A percentile compares a stretch with the other conserved stretches of the same genome.
Evolutionary conservation across 2,329 filamentous ascomycete species (phyloP).

Genomic region (Bipolaris victoriae): DNA sequence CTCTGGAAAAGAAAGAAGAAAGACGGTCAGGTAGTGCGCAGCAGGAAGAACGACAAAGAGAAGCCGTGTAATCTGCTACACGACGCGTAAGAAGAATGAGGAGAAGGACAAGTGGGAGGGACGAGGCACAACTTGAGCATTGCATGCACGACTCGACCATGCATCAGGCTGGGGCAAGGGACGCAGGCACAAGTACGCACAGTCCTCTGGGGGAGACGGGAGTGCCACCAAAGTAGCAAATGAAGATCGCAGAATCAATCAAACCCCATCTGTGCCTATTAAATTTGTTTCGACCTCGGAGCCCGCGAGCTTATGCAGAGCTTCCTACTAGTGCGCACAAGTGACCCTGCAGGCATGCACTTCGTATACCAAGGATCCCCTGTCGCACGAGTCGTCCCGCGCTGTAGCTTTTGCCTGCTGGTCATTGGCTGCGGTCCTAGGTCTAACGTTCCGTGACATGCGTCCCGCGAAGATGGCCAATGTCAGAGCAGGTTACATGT

Average conservation of each 20-base stretch:
- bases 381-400: slow-evolving; percentile 12
- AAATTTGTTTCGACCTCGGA: slow-evolving; percentile 40
- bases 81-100: slow-evolving; percentile 33
- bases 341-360: slow-evolving; percentile 35
- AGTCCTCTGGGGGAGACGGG: slow-evolving; percentile 39
- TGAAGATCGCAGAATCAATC: slow-evolving; percentile 26
- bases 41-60: slow-evolving; percentile 22
- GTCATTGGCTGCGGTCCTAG: slow-evolving; percentile 30
- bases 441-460: slow-evolving; percentile 27
- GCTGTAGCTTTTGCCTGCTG: slow-evolving; percentile 10
- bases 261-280: slow-evolving; percentile 33
- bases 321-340: slow-evolving; percentile 36
- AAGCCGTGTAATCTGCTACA: slow-evolving; percentile 35
- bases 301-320: slow-evolving; percentile 41
- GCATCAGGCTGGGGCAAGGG: slow-evolving; percentile 33
- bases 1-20: slow-evolving; percentile 16
- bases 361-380: slow-evolving; percentile 25
- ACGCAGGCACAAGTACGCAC: slow-evolving; percentile 38
- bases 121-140: slow-evolving; percentile 37
- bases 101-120: slow-evolving; percentile 26
- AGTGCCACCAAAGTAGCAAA: slow-evolving; percentile 32
- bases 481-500: slow-evolving; percentile 22
- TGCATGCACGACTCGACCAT: slow-evolving; percentile 42
- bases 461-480: slow-evolving; percentile 32
- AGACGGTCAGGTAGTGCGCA: slow-evolving; percentile 14